Conservation (phyloP, 2,329 filamentous ascomycete species). For the Tolypocladium sp. region DNA sequence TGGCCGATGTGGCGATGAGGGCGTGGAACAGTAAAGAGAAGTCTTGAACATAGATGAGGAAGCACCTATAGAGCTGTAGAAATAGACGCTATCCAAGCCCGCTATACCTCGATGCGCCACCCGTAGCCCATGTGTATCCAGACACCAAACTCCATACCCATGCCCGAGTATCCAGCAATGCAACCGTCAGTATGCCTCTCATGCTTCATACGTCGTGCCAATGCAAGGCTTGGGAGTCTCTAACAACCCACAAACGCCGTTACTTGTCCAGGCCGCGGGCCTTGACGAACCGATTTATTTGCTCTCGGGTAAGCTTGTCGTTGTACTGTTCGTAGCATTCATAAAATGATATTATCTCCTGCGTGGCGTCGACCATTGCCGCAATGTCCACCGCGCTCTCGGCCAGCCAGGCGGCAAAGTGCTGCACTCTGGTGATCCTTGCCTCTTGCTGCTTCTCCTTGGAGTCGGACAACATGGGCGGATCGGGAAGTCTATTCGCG, state of each 20-base stretch:
- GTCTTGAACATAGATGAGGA: background rate
- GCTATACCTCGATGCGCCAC: background rate
- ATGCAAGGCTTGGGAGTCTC: background rate
- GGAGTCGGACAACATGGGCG: slow-evolving; percentile 13
- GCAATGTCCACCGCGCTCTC: slow-evolving; percentile 81
- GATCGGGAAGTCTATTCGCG: slow-evolving; percentile 7
- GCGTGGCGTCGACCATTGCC: slow-evolving; percentile 78
- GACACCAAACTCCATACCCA: background rate
- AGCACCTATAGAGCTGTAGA: background rate
- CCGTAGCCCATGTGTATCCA: background rate
- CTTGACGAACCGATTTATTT: slow-evolving; percentile 51
- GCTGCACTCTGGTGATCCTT: slow-evolving; percentile 55
- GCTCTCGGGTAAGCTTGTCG: slow-evolving; percentile 48
- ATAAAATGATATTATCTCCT: slow-evolving; percentile 86
- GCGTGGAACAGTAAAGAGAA: slow-evolving; percentile 19
- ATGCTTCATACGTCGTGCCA: background rate
- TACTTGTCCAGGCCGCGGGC: slow-evolving; percentile 46
- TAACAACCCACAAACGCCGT: slow-evolving; percentile 3
- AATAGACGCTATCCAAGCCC: background rate
- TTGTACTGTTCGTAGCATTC: slow-evolving; percentile 57
- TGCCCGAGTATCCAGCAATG: background rate
- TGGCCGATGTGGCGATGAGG: slow-evolving; percentile 34
- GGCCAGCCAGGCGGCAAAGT: slow-evolving; percentile 68
- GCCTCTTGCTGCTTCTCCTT: slow-evolving; percentile 44
- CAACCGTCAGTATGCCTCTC: background rate